Conservation (phyloP, 176 grass and related monocot species). For the Hordeum vulgare region MorexV3_pseudomolecules_assembly NC_058523.1:561674679-561675178, state of each 20-base stretch:
- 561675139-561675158: conserved; percentile 4
- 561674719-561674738: neutral
- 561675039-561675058: neutral
- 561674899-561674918: neutral
- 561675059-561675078: neutral
- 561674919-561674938: too few species aligned
- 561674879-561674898: neutral
- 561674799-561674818: conserved; percentile 3
- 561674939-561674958: too few species aligned
- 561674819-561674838: neutral
- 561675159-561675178: neutral
- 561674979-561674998: neutral
- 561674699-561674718: neutral
- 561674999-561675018: neutral
- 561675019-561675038: neutral
- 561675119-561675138: neutral
- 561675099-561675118: neutral
- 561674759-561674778: neutral
- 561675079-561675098: neutral
- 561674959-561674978: neutral
- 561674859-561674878: neutral
- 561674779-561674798: neutral
- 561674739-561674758: neutral
- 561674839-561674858: neutral
- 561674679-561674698: conserved; percentile 11